Evolutionary conservation across 345 rosid species (phyloP), one percentile per base, ranked within the genome.

Genomic region (Isatis tinctoria): DNA sequence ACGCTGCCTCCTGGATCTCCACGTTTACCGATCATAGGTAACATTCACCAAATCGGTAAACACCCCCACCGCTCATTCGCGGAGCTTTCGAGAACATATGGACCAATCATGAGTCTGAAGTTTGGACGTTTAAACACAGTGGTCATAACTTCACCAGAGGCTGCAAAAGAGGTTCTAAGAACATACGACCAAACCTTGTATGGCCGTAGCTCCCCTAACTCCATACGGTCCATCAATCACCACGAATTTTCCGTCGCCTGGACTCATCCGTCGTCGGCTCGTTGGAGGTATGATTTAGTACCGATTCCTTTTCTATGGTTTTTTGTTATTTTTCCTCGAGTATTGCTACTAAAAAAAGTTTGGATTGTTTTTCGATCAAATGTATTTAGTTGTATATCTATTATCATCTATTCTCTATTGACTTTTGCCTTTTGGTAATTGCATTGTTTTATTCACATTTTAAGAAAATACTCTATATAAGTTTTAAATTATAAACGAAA

Each of bases 101-200:
- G 86, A 54, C 88, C 82, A 10, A 54, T 84, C 41, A 81, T 82
- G 77, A 70, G 65, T 61, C 77, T 84, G 10, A 79, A 79, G 17
- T 35, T 77, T 20, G 80, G 80, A 45, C 10, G 67, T 43, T 58
- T 65, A 36, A 37, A 57, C 9, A 11, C 65, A 8, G 73, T 65
- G 24, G 60, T 77, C 12, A 9, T 70, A 35, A 37, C 45, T 56
- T 64, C 80, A 52, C 80, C 80, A 9, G 74, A 70, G 33, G 70
- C 65, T 70, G 77, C 77, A 27, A 48, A 52, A 71, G 80, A 72
- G 48, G 73, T 77, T 39, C 6, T 77, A 9, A 65, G 32, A 37
- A 79, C 78, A 36, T 67, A 84, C 26, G 86, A 84, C 20, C 80
- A 62, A 43, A 6, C 58, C 51, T 69, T 76, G 53, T 76, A 72